Percentiles rank a stretch among this genome's conserved stretches.
Conservation (phyloP, 306 rosid species). For the Ormosia emarginata region DNA sequence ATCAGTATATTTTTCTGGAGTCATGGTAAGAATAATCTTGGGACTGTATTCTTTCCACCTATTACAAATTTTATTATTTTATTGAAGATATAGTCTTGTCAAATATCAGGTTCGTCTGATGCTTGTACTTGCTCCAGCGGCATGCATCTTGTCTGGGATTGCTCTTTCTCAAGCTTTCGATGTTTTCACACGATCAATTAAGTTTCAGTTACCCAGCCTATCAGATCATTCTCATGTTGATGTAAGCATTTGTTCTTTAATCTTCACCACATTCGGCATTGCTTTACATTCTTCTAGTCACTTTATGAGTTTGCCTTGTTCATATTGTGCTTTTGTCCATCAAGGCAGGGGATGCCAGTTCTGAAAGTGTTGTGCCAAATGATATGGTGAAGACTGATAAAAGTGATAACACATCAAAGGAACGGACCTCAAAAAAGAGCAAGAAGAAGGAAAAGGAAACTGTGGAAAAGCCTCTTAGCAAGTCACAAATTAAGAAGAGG, state of each 20-base stretch:
- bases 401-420: constrained; percentile 65
- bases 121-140: constrained; percentile 99
- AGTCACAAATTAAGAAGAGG: constrained; percentile 62
- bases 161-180: constrained; percentile 98
- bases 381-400: constrained; percentile 65
- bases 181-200: constrained; percentile 84
- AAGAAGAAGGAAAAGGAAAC: constrained; percentile 83
- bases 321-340: constrained; percentile 28
- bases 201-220: constrained; percentile 79
- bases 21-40: constrained; percentile 72
- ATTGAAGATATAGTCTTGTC: constrained; percentile 20
- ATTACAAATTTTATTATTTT: constrained; percentile 1
- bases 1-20: constrained; percentile 95
- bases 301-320: constrained; percentile 14
- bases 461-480: constrained; percentile 70
- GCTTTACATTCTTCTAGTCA: constrained; percentile 15
- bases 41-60: not conserved
- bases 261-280: not conserved
- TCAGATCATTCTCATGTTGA: constrained; percentile 35
- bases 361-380: constrained; percentile 46
- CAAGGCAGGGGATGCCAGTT: constrained; percentile 62
- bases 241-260: constrained; percentile 39
- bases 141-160: constrained; percentile 96
- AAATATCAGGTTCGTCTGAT: constrained; percentile 88
- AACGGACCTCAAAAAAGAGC: constrained; percentile 70